Conservation (phyloP, 495 filamentous ascomycete genomes). For the Neurospora sp. region DNA sequence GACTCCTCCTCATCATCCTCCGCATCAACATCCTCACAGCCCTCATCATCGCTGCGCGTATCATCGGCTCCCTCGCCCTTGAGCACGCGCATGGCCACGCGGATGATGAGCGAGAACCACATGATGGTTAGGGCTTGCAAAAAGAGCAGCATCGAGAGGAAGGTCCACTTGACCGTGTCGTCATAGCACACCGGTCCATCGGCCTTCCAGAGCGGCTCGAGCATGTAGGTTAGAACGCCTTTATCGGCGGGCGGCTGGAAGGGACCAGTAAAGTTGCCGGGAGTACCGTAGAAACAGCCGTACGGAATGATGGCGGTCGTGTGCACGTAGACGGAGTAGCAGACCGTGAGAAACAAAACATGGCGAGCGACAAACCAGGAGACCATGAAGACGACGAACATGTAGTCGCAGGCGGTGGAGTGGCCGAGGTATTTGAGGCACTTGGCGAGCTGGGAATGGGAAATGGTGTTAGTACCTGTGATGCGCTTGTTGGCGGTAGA, state of each 20-base stretch:
- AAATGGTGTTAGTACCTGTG: neutral
- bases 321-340: slow-evolving; percentile 72
- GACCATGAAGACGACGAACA: slow-evolving; percentile 79
- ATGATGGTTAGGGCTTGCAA: slow-evolving; percentile 73
- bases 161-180: slow-evolving; percentile 56
- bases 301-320: slow-evolving; percentile 48
- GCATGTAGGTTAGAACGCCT: slow-evolving; percentile 42
- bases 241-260: slow-evolving; percentile 47
- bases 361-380: slow-evolving; percentile 81
- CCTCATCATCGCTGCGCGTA: slow-evolving; percentile 79
- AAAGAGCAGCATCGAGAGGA: slow-evolving; percentile 63
- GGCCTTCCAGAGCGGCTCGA: slow-evolving; percentile 59
- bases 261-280: slow-evolving; percentile 41
- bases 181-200: slow-evolving; percentile 70
- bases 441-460: slow-evolving; percentile 62
- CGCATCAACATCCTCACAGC: slow-evolving; percentile 63
- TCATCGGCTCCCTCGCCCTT: slow-evolving; percentile 75
- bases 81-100: slow-evolving; percentile 67
- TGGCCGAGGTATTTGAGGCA: slow-evolving; percentile 82
- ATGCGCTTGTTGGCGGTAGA: neutral
- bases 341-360: slow-evolving; percentile 63
- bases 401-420: slow-evolving; percentile 64
- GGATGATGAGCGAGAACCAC: slow-evolving; percentile 84
- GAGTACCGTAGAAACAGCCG: slow-evolving; percentile 56
- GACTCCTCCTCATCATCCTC: slow-evolving; percentile 46